Base-by-base conservation (phyloP, 106 monocot genomes). In the Acanthochlamys bracteata region DNA sequence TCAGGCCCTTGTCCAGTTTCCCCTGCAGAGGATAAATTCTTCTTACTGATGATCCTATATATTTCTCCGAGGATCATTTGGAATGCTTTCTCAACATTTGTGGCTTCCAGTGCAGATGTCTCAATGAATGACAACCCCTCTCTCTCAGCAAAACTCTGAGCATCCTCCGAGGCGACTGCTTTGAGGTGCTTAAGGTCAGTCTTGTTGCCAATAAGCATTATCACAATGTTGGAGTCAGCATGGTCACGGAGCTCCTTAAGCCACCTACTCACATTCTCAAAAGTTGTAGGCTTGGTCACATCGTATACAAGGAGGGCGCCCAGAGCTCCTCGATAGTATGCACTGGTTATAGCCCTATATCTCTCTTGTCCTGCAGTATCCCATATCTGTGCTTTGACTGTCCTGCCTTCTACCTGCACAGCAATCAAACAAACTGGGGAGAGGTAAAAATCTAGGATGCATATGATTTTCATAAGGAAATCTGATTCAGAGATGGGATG, bases 201-300 rank as follows among this genome's bases (percentile, higher is more conserved):
- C 55, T 79, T 79, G 79, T 79, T 79, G 26, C 79, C 79, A 20
- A 79, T 73, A 13, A 79, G 74, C 74, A 74, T 79, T 14, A 79
- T 74, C 42, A 79, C 79, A n/a, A 74, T 79, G 49, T 74, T 79
- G 13, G 74, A 70, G 55, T 79, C 79, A 24, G 79, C 79, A 39
- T 79, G 79, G 40, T 79, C 74, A 25, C 79, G 79, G 4, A 79
- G 79, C 60, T 79, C 79, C 69, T 79, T 79, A 11, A 79, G 74
- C 79, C 79, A 79, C 22, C 79, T 55, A 25, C 69, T 70, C 7
- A 79, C 79, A 61, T 79, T 79, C 53, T 79, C 79, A 66, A 79
- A 79, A 12, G 79, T 79, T 20, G 56, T 69, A 0, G 69, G 64
- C 55, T 79, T 79, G 0, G 79, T 74, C 26, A 66, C 59, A 55